Conservation (phyloP, 345 rosid genomes). For the Alliaria petiolata region DNA sequence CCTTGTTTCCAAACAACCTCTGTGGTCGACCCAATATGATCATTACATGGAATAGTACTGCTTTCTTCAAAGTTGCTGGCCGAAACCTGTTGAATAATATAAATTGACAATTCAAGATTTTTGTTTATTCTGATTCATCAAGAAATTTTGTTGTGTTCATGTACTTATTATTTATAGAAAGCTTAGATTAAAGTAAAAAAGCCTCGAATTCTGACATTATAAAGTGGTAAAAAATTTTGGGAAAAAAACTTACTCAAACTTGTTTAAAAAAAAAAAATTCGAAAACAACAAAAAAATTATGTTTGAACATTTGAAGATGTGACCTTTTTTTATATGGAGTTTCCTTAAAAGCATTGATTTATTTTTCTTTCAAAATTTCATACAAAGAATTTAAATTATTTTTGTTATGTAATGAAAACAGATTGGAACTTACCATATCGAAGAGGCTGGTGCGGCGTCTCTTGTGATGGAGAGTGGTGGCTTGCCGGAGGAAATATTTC, state of each 20-base stretch:
- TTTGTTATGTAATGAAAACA: background rate
- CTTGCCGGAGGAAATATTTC: conserved; percentile 65
- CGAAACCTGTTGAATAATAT: conserved; percentile 24
- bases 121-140: background rate
- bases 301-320: background rate
- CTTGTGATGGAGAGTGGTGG: conserved; percentile 47
- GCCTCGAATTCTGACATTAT: background rate
- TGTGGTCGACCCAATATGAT: conserved; percentile 17
- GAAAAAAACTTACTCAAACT: no score
- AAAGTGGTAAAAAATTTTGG: no score
- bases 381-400: background rate
- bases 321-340: background rate
- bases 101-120: background rate
- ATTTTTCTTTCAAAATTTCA: background rate
- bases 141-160: background rate
- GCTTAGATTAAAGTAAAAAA: background rate
- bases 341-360: background rate
- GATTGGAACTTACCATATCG: conserved; percentile 44
- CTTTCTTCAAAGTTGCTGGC: conserved; percentile 24
- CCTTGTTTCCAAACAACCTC: conserved; percentile 21
- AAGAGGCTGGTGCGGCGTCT: conserved; percentile 77
- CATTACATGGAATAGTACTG: background rate
- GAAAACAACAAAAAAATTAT: background rate
- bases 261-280: no score
- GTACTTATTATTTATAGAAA: background rate